Evolutionary conservation across 176 grass and related monocot genomes (phyloP), one percentile per base, ranked within the genome.

Genomic region (Eragrostis curvula): DNA sequence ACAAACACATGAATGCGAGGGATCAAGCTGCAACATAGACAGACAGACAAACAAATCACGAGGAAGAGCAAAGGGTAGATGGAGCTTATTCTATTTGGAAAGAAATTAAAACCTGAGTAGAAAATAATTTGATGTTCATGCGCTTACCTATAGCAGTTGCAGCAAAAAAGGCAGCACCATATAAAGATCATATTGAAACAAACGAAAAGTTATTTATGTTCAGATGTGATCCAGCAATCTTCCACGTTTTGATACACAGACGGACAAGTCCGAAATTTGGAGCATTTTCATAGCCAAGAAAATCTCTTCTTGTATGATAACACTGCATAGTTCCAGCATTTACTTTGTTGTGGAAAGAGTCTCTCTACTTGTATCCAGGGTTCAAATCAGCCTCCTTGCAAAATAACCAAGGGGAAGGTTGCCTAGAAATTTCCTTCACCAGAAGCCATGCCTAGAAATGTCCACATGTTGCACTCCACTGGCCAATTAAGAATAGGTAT

Each of bases 141-240:
- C 58, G 52, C 24, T 81, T 72, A 86, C 82, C 73, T 77, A 77
- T 36, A 59, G 50, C 21, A 47, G 8, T 24, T 68, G 67, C 58
- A 66, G 16, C 2, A 39, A 83, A 61, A 40, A 27, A 61, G 24
- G 60, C 59, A 83, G 29, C 29, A 57, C 14, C 68, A 57, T 57
- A 43, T 29, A 66, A 13, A 13, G 1, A 0, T 23, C 4, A 15
- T 15, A 68, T 47, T 45, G 61, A 76, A 68, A 27, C 3, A 57
- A 72, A 60, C 32, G 59, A 81, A 5, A 17, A 84, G 25, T 73
- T 69, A 5, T 13, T 29, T 47, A 60, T 24, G 40, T 78, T 62
- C 42, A 82, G 41, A 49, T 42, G 58, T 80, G 48, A 55, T 53
- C 44, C 0, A 5, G 16, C 29, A 20, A 81, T 61, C 53, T 71